Evolutionary conservation across 2,329 filamentous ascomycete species (phyloP), one percentile per base, ranked within the genome.

Genomic region (Alternaria novae-zelandiae): DNA sequence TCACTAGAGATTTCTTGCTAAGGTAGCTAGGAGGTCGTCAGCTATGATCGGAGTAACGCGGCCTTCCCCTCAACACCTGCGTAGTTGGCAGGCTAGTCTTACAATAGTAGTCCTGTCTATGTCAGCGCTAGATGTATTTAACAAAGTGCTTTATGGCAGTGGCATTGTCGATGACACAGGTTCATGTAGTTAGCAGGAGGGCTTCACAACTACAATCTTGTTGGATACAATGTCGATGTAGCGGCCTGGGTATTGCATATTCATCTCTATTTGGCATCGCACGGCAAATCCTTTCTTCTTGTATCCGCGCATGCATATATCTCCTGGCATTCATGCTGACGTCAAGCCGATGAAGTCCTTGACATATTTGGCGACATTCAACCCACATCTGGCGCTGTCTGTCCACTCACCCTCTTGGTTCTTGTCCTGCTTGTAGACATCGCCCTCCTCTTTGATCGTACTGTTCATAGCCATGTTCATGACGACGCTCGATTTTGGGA

Each of bases 191-290:
- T n/a, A 41, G 15, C 36, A 41, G 4, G 36, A 17, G 8, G 15
- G n/a, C 3, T 41, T 0, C 0, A 17, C n/a, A 17, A 41, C 5
- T 17, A 1, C 36, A 17, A 41, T 1, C 0, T 6, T 41, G 4
- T 41, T 1, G 4, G 1, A 41, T 10, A 6, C 3, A 41, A 41
- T 4, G 36, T 11, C n/a, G 36, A 41, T 41, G 36, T 41, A 17
- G 36, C 36, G n/a, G n/a, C n/a, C n/a, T n/a, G n/a, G n/a, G n/a
- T n/a, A n/a, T n/a, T n/a, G n/a, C n/a, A n/a, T n/a, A n/a, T n/a
- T n/a, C n/a, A n/a, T n/a, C n/a, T n/a, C n/a, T n/a, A n/a, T n/a
- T n/a, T n/a, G n/a, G n/a, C n/a, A n/a, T n/a, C n/a, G n/a, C n/a
- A n/a, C n/a, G n/a, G n/a, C n/a, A n/a, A n/a, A n/a, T n/a, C n/a